Conservation (phyloP, 2,329 filamentous ascomycete genomes). For the Apiospora saccharicola region DNA sequence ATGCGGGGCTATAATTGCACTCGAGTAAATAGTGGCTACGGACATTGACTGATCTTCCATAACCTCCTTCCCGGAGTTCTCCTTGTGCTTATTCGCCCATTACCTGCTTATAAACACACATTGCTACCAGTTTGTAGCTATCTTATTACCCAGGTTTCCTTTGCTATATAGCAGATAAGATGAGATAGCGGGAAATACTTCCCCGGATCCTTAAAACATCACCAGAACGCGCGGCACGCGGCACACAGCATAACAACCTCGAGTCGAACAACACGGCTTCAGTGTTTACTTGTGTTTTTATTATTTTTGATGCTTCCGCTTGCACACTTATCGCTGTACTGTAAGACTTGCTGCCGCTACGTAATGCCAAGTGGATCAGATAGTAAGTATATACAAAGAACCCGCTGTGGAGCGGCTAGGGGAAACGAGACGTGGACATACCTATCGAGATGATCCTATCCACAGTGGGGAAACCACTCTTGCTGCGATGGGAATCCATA, state of each 20-base stretch:
- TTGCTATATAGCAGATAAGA: not conserved
- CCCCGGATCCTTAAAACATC: too few species aligned
- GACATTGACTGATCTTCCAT: not conserved
- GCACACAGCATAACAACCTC: not conserved
- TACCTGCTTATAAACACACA: not conserved
- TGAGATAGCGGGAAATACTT: not conserved
- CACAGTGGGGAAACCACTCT: constrained; percentile 17
- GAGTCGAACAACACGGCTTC: not conserved
- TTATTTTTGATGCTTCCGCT: not conserved
- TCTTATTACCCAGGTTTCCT: not conserved
- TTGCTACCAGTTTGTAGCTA: not conserved
- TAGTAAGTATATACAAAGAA: constrained; percentile 7
- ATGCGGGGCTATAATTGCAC: constrained; percentile 9
- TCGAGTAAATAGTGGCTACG: constrained; percentile 1
- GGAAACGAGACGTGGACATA: constrained; percentile 9
- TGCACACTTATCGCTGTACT: constrained; percentile 4
- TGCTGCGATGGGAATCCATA: constrained; percentile 16
- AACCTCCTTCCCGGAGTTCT: not conserved
- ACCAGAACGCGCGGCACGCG: not conserved
- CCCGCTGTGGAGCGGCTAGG: constrained; percentile 16
- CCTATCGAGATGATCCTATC: constrained; percentile 19
- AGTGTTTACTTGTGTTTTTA: not conserved
- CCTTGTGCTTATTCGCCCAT: constrained; percentile 1
- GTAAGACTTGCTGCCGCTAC: not conserved
- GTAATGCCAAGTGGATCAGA: constrained; percentile 18